Evolutionary conservation across 805 yeast genomes (phyloP).

Genomic region (Yarrowia alimentaria): DNA sequence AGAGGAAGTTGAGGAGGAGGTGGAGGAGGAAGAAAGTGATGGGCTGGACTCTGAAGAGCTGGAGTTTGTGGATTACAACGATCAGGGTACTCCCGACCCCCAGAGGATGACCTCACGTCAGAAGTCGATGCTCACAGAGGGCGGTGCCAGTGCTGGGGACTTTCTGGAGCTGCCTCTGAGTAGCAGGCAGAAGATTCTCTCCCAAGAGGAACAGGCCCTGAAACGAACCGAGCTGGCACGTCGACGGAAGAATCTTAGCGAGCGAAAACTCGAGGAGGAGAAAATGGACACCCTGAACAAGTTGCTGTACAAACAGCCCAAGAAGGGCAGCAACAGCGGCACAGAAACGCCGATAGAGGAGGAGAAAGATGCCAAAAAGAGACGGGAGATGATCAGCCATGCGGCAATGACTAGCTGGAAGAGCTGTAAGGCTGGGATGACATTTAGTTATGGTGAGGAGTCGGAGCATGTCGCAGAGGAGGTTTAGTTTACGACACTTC

Average conservation of each 20-base stretch:
- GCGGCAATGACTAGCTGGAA: constrained; percentile 39
- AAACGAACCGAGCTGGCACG: constrained; percentile 86
- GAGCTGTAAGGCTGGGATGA: constrained; percentile 30
- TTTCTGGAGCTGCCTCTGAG: constrained; percentile 8
- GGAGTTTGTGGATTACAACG: constrained; percentile 20
- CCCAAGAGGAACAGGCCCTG: constrained; percentile 80
- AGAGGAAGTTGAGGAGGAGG: background rate
- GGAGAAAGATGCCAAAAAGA: constrained; percentile 27
- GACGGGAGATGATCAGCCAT: constrained; percentile 35
- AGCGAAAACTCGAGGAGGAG: constrained; percentile 83
- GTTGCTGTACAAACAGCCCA: constrained; percentile 59
- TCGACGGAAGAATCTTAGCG: constrained; percentile 79
- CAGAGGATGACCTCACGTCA: constrained; percentile 19
- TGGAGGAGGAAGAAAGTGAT: background rate
- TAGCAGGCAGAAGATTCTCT: constrained; percentile 49
- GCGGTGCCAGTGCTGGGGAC: background rate
- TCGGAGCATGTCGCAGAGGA: no score
- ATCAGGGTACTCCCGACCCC: constrained; percentile 18
- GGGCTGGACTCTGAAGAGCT: constrained; percentile 23
- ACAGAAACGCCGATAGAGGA: constrained; percentile 30
- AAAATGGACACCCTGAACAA: constrained; percentile 88
- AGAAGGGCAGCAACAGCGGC: constrained; percentile 32
- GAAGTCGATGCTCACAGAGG: constrained; percentile 12
- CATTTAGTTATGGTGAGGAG: constrained; percentile 29
- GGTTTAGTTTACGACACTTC: no score